Evolutionary conservation across 163 green algal species (phyloP), one percentile per base, ranked within the genome.

Genomic region (Scenedesmus sp.): DNA sequence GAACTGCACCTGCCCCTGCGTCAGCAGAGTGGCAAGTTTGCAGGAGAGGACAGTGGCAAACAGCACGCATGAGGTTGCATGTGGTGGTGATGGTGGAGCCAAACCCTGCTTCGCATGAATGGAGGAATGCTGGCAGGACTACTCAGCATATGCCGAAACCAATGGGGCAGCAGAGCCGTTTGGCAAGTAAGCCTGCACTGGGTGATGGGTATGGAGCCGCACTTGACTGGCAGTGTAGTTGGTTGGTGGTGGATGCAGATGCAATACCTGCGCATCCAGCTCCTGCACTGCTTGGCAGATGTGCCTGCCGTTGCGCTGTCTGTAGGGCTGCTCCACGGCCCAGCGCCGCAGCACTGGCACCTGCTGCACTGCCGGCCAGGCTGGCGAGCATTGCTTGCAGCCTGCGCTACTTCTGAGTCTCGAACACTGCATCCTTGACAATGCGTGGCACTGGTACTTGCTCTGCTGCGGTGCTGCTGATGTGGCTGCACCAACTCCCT

Each of bases 241-340:
- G n/a, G 59, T 33, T 70, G 33, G 13, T 7, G 22, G 59, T 24
- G 20, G 24, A 35, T 10, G 65, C 30, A 37, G 65, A 26, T 76
- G 9, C 65, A 10, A 7, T 24, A 76, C 65, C 65, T 76, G 65
- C 40, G 65, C 7, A 40, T 76, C 40, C 9, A 76, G 65, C 65
- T 76, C 65, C 65, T 76, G 65, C 65, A 76, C 65, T 76, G 65
- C 65, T 76, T 76, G 65, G 30, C 65, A 76, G 65, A 76, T 76
- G 65, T 76, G 65, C 65, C 30, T 76, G 30, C 30, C 40, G 65
- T 30, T 76, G 65, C 65, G 30, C 65, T 76, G 65, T 24, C 59
- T 72, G 59, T 24, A 33, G 24, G 3, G 22, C 59, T 18, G 59
- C 65, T 76, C 7, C 30, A 76, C 37, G 65, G 65, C 30, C 30